Evolutionary conservation across 2,329 filamentous ascomycete species (phyloP).

Genomic region (Aspergillus sp.): DNA sequence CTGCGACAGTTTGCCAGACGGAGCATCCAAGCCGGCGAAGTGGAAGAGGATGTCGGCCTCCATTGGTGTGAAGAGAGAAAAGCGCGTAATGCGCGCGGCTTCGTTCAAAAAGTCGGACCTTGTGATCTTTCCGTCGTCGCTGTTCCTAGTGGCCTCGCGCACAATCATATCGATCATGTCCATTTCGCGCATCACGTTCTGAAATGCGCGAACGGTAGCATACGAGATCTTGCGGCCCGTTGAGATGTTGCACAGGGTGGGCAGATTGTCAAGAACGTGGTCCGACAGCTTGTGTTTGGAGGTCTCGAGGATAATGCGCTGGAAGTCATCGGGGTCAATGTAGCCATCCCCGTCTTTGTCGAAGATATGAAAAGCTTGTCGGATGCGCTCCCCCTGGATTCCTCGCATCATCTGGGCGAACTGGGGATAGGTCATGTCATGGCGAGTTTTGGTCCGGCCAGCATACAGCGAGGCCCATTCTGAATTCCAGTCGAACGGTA

Average conservation of each 20-base stretch:
- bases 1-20: conserved; percentile 72
- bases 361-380: conserved; percentile 87
- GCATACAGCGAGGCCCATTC: conserved; percentile 95
- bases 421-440: conserved; percentile 88
- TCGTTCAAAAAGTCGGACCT: conserved; percentile 90
- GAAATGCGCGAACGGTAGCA: conserved; percentile 92
- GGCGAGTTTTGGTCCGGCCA: conserved; percentile 75
- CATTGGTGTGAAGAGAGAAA: conserved; percentile 96
- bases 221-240: conserved; percentile 90
- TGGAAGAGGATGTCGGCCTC: conserved; percentile 98
- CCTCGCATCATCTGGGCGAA: conserved; percentile 98
- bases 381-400: conserved; percentile 87
- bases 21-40: conserved; percentile 86
- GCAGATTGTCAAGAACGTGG: conserved; percentile 81
- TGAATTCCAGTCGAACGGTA: conserved; percentile 94
- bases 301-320: conserved; percentile 90
- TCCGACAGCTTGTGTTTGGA: conserved; percentile 94
- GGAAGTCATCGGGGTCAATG: conserved; percentile 91
- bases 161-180: conserved; percentile 92
- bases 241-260: conserved; percentile 90
- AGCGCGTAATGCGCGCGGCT: conserved; percentile 80
- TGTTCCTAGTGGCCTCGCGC: conserved; percentile 74
- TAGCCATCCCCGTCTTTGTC: conserved; percentile 89
- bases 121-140: conserved; percentile 83
- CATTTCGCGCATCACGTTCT: conserved; percentile 97